Percentiles rank a stretch among this genome's conserved stretches.
phyloP scores from a whole-genome alignment of 441 rosid genomes.

The Macaranga tanarius region DNA sequence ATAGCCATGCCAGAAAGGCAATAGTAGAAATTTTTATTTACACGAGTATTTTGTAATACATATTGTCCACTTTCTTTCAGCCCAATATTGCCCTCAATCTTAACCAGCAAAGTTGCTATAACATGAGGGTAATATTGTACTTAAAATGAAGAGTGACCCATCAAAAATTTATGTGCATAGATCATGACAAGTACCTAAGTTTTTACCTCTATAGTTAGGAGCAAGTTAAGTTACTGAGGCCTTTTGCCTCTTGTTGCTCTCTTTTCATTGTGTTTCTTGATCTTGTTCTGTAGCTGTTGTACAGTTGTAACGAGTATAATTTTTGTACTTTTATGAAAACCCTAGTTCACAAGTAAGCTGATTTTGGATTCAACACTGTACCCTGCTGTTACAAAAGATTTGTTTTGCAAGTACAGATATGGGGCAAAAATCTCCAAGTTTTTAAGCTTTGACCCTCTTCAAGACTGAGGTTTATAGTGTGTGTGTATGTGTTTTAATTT shows the following conservation, averaged over 20 bases:
- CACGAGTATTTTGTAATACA: no score
- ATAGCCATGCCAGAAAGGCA: no score
- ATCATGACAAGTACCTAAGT: background rate
- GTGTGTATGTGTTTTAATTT: no score
- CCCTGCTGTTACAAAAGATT: background rate
- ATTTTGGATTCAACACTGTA: background rate
- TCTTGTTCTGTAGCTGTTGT: background rate
- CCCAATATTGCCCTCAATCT: background rate
- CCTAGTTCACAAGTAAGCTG: conserved; percentile 3
- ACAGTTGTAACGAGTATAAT: background rate
- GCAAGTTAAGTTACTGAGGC: background rate
- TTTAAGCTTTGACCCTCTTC: background rate
- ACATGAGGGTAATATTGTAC: background rate
- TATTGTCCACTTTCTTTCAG: background rate
- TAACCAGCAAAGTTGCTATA: background rate
- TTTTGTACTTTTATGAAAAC: background rate
- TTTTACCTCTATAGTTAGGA: background rate
- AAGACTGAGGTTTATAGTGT: background rate
- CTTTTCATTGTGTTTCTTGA: background rate
- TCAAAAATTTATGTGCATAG: background rate
- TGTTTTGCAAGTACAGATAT: background rate
- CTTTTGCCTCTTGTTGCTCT: no score
- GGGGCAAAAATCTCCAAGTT: background rate
- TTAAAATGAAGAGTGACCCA: background rate
- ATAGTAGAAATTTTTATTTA: no score